Evolutionary conservation across 2,329 filamentous ascomycete genomes (phyloP).

Genomic region (Fusarium multiceps): DNA sequence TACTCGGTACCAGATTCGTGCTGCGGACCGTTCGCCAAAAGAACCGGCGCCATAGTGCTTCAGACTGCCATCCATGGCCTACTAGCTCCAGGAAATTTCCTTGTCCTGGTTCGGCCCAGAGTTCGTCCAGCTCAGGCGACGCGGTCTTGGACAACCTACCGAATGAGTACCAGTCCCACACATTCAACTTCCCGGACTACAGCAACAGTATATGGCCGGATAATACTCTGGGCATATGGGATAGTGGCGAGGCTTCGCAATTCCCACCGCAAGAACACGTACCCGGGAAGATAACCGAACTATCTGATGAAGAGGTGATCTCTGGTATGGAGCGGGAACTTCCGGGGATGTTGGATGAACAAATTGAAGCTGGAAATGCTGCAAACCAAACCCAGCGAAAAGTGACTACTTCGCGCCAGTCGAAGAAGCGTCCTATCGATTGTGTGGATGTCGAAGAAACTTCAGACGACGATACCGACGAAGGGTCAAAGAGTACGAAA

Average conservation of each 20-base stretch:
- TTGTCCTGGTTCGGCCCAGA: neutral
- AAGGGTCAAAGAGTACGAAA: neutral
- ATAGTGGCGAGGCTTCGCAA: neutral
- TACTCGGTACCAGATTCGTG: slow-evolving; percentile 10
- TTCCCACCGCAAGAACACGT: neutral
- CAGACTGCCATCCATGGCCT: neutral
- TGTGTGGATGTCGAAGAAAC: slow-evolving; percentile 9
- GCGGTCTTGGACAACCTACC: neutral
- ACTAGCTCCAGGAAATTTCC: neutral
- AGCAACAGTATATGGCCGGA: neutral
- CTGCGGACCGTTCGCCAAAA: slow-evolving; percentile 8
- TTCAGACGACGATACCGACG: neutral
- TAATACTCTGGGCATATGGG: neutral
- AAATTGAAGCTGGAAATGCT: neutral
- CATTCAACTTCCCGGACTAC: neutral
- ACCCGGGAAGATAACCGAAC: slow-evolving; percentile 5
- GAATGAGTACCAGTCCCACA: neutral
- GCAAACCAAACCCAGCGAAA: neutral
- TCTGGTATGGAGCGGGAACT: neutral
- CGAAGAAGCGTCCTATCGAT: slow-evolving; percentile 5
- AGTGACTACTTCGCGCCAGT: neutral
- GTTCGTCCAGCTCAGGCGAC: neutral
- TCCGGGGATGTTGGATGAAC: neutral
- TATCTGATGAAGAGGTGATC: slow-evolving; percentile 10
- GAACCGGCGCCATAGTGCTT: slow-evolving; percentile 3